Evolutionary conservation across 2,329 filamentous ascomycete species (phyloP).

Genomic region (Cladosporium cucumerinum): DNA sequence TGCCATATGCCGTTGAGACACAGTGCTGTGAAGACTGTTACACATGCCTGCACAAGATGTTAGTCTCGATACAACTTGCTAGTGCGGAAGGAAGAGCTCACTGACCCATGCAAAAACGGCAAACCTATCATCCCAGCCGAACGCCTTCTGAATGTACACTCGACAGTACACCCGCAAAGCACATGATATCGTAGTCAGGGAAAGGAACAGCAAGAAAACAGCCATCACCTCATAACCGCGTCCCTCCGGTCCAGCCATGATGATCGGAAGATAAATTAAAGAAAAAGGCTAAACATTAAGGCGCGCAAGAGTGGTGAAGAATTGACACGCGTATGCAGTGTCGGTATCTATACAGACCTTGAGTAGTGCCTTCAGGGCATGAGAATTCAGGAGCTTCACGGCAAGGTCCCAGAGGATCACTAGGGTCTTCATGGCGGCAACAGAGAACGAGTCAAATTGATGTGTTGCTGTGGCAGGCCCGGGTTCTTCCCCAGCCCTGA

Average conservation of each 20-base stretch:
- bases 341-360: not conserved
- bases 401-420: constrained; percentile 2
- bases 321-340: not conserved
- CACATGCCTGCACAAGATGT: not conserved
- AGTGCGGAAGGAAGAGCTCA: not conserved
- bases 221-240: constrained; percentile 9
- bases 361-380: not conserved
- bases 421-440: constrained; percentile 4
- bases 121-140: constrained; percentile 11
- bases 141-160: constrained; percentile 3
- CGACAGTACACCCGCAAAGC: constrained; percentile 1
- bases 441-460: not conserved
- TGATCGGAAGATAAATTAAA: not conserved
- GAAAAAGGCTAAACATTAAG: not conserved
- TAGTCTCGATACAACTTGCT: not conserved
- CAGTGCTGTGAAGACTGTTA: constrained; percentile 38
- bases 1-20: constrained; percentile 38
- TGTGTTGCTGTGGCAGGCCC: not conserved
- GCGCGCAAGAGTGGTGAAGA: not conserved
- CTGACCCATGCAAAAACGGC: constrained; percentile 2
- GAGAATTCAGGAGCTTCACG: not conserved
- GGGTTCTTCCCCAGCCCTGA: not conserved
- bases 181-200: not conserved
- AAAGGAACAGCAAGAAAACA: constrained; percentile 2
- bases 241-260: constrained; percentile 3